These are phyloP conservation scores for Fraxinus paxiana DNA, from an alignment of 305 asterid species.

Conservation along the genomic window DNA sequence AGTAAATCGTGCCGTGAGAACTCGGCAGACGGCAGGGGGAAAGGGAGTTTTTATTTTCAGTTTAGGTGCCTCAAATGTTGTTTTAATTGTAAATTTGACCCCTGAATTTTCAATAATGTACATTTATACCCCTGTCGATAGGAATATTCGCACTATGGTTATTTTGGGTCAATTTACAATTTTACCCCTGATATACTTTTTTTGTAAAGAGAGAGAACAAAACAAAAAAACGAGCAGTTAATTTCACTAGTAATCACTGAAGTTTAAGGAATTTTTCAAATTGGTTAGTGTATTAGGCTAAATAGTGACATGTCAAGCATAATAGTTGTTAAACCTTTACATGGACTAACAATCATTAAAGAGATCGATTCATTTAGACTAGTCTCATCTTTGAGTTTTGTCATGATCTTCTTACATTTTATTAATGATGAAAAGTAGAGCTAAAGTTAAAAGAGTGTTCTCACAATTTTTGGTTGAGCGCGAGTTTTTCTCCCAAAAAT, in stretches of 20 bases:
- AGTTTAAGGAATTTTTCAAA: neutral
- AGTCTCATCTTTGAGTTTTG: neutral
- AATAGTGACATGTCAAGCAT: neutral
- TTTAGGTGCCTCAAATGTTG: neutral
- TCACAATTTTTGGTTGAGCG: neutral
- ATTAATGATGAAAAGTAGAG: neutral
- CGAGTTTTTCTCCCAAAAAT: neutral
- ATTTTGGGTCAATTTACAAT: neutral
- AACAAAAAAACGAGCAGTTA: neutral
- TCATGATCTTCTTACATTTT: neutral
- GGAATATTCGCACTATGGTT: neutral
- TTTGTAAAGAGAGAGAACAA: neutral
- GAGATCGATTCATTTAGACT: neutral
- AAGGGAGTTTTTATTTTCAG: conserved; percentile 6
- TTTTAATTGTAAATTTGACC: neutral
- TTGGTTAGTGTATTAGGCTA: neutral
- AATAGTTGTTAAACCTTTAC: neutral
- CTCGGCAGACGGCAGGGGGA: conserved; percentile 19
- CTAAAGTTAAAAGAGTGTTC: neutral
- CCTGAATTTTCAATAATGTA: neutral
- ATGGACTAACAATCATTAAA: neutral
- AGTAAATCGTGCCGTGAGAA: conserved; percentile 34
- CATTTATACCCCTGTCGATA: neutral
- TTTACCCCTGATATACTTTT: neutral
- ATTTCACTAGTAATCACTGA: neutral